Evolutionary conservation across 805 yeast species (phyloP), one percentile per base, ranked within the genome.

Genomic region (Lipomyces japonicus): DNA sequence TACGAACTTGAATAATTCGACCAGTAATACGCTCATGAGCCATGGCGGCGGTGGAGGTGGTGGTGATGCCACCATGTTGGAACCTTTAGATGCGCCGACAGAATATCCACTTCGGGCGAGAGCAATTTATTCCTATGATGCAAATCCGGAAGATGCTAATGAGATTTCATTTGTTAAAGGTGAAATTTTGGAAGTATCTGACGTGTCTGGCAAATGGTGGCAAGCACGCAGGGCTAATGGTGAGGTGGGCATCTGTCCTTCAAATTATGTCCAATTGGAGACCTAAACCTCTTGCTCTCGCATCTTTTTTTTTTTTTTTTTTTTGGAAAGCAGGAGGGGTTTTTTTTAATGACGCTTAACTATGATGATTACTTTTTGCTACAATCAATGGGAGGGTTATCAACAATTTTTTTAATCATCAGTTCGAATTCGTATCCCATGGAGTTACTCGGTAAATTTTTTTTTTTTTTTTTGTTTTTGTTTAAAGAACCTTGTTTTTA

Each of bases 191-290:
- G 88, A 83, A 62, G 95, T 91, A 30, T 87, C 87, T 60, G 97
- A 91, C 64, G 87, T 88, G 50, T 86, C 86, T 58, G 97, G 97
- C 40, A 82, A 95, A 70, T 91, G 98, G 98, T 91, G 97, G 97
- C 96, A 89, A 70, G 97, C 96, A 36, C 80, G 85, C 67, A 79
- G 90, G 63, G 75, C 84, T 6, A 84, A 80, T 60, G 98, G 98
- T 30, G 93, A 89, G 66, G 85, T 88, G 39, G 98, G 97, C 59
- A 91, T 91, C 62, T 89, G 96, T 68, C 97, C 98, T 44, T 84
- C 95, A 62, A 93, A 91, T 68, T 91, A 91, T 65, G 90, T 91
- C 9, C 59, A 59, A 22, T 38, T 53, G 30, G 41, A 37, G 6
- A 7, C 26, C 21, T 34, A 14, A 34, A 10, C 10, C 32, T 28